Evolutionary conservation across 2,329 filamentous ascomycete genomes (phyloP).

Genomic region (Hypoxylon sp.): DNA sequence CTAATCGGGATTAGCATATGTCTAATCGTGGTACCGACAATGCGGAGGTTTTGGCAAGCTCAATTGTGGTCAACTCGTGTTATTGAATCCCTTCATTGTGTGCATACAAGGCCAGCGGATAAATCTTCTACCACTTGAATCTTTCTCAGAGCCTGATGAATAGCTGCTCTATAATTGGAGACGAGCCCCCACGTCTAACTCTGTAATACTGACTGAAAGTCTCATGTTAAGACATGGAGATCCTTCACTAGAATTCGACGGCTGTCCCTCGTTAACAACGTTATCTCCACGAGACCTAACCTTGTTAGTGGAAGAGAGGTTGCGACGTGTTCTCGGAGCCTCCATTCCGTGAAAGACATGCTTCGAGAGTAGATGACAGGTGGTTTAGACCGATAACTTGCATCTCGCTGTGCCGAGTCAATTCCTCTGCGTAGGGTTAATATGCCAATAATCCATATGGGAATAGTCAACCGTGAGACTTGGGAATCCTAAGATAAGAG

Average conservation of each 20-base stretch:
- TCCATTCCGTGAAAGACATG: conserved; percentile 28
- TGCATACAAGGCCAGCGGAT: conserved; percentile 32
- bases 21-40: conserved; percentile 30
- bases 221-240: conserved; percentile 24
- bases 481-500: conserved; percentile 9
- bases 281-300: conserved; percentile 7
- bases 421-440: conserved; percentile 6
- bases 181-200: conserved; percentile 8
- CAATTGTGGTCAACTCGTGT: conserved; percentile 10
- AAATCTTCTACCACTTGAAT: conserved; percentile 26
- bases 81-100: conserved; percentile 31
- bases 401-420: conserved; percentile 12
- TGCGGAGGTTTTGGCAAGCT: conserved; percentile 36
- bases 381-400: conserved; percentile 8
- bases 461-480: conserved; percentile 14
- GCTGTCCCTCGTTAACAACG: conserved; percentile 4
- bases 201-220: conserved; percentile 28
- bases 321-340: conserved; percentile 29
- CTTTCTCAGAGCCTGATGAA: conserved; percentile 24
- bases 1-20: conserved; percentile 29
- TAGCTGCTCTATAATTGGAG: conserved; percentile 25
- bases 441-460: conserved; percentile 19
- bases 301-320: conserved; percentile 21
- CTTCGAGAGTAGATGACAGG: conserved; percentile 7
- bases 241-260: conserved; percentile 9